phyloP scores from a whole-genome alignment of 2,329 filamentous ascomycete genomes.

The Clarireedia monteithiana region DNA sequence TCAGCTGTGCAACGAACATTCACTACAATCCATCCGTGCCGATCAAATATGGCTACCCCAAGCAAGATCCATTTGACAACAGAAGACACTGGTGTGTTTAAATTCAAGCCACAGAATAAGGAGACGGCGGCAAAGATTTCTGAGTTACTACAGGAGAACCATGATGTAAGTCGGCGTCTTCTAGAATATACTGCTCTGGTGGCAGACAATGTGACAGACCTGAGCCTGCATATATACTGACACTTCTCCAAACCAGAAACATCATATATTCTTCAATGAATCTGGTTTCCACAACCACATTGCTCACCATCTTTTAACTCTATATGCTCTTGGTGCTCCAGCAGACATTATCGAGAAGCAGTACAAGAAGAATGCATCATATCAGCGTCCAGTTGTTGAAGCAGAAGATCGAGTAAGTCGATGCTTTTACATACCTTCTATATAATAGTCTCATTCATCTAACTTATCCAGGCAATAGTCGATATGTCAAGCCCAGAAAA shows the following conservation, averaged over 20 bases:
- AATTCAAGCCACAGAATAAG: conserved; percentile 40
- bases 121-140: conserved; percentile 52
- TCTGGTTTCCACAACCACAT: conserved; percentile 79
- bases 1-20: not conserved
- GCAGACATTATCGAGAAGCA: conserved; percentile 50
- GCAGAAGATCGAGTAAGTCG: conserved; percentile 32
- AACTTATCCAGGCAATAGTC: conserved; percentile 30
- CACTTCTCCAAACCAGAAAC: conserved; percentile 37
- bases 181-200: not conserved
- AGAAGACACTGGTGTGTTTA: conserved; percentile 43
- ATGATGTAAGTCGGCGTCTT: conserved; percentile 39
- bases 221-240: not conserved
- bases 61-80: conserved; percentile 40
- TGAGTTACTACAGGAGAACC: conserved; percentile 67
- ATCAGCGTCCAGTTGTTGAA: conserved; percentile 51
- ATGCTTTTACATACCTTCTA: not conserved
- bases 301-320: conserved; percentile 64
- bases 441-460: not conserved
- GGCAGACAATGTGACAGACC: not conserved
- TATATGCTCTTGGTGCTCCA: conserved; percentile 68
- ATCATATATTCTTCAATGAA: conserved; percentile 77
- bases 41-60: conserved; percentile 23
- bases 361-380: conserved; percentile 57
- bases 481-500: conserved; percentile 40
- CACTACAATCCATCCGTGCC: conserved; percentile 14